These are phyloP conservation scores for Cyclanthera cordifolia DNA, from an alignment of 306 rosid species.

Conservation along the genomic window DNA sequence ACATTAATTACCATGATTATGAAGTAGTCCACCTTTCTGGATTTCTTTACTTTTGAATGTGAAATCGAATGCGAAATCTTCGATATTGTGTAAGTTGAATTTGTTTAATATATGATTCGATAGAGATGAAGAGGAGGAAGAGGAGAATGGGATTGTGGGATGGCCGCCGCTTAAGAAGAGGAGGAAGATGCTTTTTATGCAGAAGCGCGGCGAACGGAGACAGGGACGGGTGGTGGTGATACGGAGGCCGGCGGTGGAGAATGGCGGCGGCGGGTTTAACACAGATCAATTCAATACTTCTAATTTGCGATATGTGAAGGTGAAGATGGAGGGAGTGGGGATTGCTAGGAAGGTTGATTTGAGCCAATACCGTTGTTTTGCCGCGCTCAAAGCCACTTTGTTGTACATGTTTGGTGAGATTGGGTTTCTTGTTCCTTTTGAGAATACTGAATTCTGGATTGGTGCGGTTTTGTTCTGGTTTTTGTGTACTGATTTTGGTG, in stretches of 20 bases:
- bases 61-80: too few species aligned
- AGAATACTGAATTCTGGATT: background rate
- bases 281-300: slow-evolving; percentile 15
- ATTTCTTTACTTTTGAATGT: too few species aligned
- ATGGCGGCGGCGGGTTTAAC: slow-evolving; percentile 1
- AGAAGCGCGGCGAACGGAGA: background rate
- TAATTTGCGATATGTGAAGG: slow-evolving; percentile 44
- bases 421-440: background rate
- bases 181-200: slow-evolving; percentile 37
- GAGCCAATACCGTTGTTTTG: slow-evolving; percentile 32
- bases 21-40: too few species aligned
- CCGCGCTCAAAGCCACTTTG: slow-evolving; percentile 36
- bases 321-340: slow-evolving; percentile 84
- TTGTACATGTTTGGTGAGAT: slow-evolving; percentile 56
- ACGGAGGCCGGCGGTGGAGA: slow-evolving; percentile 3
- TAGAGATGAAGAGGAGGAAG: slow-evolving; percentile 32
- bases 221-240: background rate
- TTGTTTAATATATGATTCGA: background rate
- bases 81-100: background rate
- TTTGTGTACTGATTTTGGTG: background rate
- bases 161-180: slow-evolving; percentile 66
- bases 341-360: slow-evolving; percentile 73
- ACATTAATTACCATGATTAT: too few species aligned
- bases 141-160: slow-evolving; percentile 37
- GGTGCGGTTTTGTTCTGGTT: slow-evolving; percentile 6